phyloP scores from a whole-genome alignment of 768 basidiomycete genomes.

The Podaxis sp. region DNA sequence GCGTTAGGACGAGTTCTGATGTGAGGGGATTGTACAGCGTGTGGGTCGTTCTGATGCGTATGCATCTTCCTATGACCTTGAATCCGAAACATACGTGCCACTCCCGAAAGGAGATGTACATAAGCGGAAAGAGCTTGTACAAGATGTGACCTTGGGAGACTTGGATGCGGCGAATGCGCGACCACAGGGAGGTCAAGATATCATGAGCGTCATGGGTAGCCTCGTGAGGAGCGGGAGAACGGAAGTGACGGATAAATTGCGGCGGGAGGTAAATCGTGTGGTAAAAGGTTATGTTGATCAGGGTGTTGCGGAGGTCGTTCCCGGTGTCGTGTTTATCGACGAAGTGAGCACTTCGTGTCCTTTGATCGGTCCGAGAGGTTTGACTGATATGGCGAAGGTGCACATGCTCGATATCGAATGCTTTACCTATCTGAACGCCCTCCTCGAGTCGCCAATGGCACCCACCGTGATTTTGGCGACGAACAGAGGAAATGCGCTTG shows the following conservation, averaged over 20 bases:
- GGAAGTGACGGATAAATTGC: slow-evolving; percentile 95
- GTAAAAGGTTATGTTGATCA: slow-evolving; percentile 98
- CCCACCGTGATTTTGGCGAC: slow-evolving; percentile 97
- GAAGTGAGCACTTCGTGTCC: slow-evolving; percentile 61
- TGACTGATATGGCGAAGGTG: slow-evolving; percentile 52
- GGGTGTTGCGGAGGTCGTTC: slow-evolving; percentile 96
- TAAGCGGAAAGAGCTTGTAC: slow-evolving; percentile 93
- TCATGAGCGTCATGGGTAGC: slow-evolving; percentile 96
- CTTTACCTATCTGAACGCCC: slow-evolving; percentile 96
- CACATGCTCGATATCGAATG: slow-evolving; percentile 99
- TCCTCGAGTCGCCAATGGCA: slow-evolving; percentile 95
- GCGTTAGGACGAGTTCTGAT: slow-evolving; percentile 11
- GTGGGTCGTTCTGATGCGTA: slow-evolving; percentile 98
- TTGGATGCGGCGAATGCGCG: slow-evolving; percentile 95
- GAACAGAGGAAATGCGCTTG: slow-evolving; percentile 89
- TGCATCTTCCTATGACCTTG: slow-evolving; percentile 95
- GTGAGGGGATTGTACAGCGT: slow-evolving; percentile 48
- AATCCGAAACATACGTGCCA: slow-evolving; percentile 98
- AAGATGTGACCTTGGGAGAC: slow-evolving; percentile 93
- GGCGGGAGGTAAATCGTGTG: slow-evolving; percentile 95
- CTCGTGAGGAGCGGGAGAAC: slow-evolving; percentile 92
- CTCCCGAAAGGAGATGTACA: slow-evolving; percentile 96
- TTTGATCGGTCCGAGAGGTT: neutral
- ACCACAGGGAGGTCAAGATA: slow-evolving; percentile 95
- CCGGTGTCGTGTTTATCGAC: slow-evolving; percentile 97